Evolutionary conservation across 129 eudicot species (phyloP), one percentile per base, ranked within the genome.

Genomic region (Pulicaria dysenterica): DNA sequence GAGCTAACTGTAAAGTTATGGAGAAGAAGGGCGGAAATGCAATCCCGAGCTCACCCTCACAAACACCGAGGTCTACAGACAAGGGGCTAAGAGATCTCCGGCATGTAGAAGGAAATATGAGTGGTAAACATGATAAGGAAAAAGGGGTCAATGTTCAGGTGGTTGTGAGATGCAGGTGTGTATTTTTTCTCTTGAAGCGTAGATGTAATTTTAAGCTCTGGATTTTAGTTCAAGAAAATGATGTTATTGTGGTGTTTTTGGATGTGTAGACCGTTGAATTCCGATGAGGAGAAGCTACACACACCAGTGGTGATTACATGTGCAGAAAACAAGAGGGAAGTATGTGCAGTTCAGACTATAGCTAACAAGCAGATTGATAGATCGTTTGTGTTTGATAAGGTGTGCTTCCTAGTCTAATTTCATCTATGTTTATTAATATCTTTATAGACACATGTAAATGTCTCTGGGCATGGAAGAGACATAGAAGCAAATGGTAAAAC

Each of bases 301-400:
- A 94, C 99, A 19, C 99, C 99, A 4, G 87, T 84, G 81, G 99
- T 88, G 81, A 75, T 94, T 75, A 58, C 97, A 24, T 90, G 97
- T 82, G 77, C 84, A 49, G 99, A 94, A 73, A 85, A 77, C 64
- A 88, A 85, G 80, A 90, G 87, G 78, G 99, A 94, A 88, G 93
- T 94, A 40, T 80, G 91, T 85, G 97, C 97, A 41, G 81, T 91
- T 77, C 97, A 90, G 81, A 73, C 70, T 40, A 84, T 90, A 44
- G 99, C 99, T 62, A 90, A 88, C 80, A 94, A 90, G 83, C 99
- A 94, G 84, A 94, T 90, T 81, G 99, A 94, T 75, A 86, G 91
- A 77, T 88, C 93, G 36, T 94, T 94, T 62, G 53, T 82, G 49
- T 94, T 94, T 73, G 99, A 94, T 51, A 90, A 88, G 97, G 99